A percentile compares a stretch with the other conserved stretches of the same genome.
Evolutionary conservation across 2,329 filamentous ascomycete species (phyloP).

Genomic region (Phialemonium atrogriseum): DNA sequence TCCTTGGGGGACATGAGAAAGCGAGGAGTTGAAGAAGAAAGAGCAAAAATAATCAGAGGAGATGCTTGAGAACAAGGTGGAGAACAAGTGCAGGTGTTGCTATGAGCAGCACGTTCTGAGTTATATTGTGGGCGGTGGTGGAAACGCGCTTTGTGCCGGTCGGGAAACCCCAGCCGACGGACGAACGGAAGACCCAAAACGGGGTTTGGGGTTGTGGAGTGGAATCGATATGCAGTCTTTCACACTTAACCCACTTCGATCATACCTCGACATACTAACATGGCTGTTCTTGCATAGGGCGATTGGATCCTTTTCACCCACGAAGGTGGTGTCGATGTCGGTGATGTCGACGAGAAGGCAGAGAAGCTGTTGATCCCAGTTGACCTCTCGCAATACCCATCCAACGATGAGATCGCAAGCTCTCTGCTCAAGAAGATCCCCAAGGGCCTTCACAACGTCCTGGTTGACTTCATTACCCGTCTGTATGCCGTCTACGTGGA

Average conservation of each 20-base stretch:
- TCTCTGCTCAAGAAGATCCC: slow-evolving; percentile 88
- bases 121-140: too few relatives aligned
- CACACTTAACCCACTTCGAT: too few relatives aligned
- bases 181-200: too few relatives aligned
- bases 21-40: too few relatives aligned
- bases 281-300: slow-evolving; percentile 51
- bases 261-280: slow-evolving; percentile 8
- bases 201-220: neutral
- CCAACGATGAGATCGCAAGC: slow-evolving; percentile 85
- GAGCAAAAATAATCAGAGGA: too few relatives aligned
- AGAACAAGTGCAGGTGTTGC: too few relatives aligned
- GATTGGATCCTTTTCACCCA: slow-evolving; percentile 99
- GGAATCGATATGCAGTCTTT: slow-evolving; percentile 6
- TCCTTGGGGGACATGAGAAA: too few relatives aligned
- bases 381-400: slow-evolving; percentile 88
- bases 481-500: slow-evolving; percentile 99
- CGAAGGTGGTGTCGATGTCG: slow-evolving; percentile 98
- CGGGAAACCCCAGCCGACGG: too few relatives aligned
- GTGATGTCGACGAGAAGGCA: slow-evolving; percentile 97
- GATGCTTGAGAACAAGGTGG: too few relatives aligned
- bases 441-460: slow-evolving; percentile 90
- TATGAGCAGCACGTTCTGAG: too few relatives aligned
- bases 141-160: too few relatives aligned
- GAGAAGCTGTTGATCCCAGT: slow-evolving; percentile 98
- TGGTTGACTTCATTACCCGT: slow-evolving; percentile 97